A percentile compares a stretch with the other conserved stretches of the same genome.
Conservation (phyloP, 352 stramenopile genomes). For the Blastocystis sp. region DNA sequence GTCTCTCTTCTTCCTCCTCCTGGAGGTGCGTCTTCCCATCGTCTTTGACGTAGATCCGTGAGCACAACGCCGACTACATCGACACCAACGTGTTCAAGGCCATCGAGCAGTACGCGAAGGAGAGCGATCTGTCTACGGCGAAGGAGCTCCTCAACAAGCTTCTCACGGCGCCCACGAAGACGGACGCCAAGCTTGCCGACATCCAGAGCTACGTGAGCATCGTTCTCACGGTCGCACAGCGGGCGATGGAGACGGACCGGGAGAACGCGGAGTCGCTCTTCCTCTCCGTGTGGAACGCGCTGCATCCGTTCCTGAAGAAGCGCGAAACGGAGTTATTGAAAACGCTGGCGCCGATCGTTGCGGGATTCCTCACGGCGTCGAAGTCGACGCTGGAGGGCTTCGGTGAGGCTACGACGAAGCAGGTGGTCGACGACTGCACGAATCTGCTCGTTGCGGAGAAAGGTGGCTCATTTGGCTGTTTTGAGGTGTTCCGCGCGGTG, state of each 20-base stretch:
- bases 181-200: not conserved
- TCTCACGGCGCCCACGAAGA: not conserved
- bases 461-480: not conserved
- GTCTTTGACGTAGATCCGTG: not conserved
- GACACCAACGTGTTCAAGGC: not conserved
- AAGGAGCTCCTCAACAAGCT: not conserved
- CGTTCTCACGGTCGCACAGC: not conserved
- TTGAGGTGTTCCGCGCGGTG: not conserved
- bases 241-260: not conserved
- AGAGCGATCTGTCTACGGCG: not conserved
- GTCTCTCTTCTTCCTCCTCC: not conserved
- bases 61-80: slow-evolving; percentile 4
- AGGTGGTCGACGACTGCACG: not conserved
- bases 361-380: not conserved
- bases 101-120: not conserved
- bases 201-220: not conserved
- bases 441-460: not conserved
- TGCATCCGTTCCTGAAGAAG: not conserved
- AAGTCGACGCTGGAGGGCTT: not conserved
- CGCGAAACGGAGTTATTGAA: not conserved
- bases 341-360: not conserved
- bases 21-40: not conserved
- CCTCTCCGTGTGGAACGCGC: too few species aligned
- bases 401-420: not conserved
- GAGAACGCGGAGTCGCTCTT: not conserved